A percentile compares a stretch with the other conserved stretches of the same genome.
phyloP scores from a whole-genome alignment of 352 stramenopile species.

The Pythium scleroteichum region DNA sequence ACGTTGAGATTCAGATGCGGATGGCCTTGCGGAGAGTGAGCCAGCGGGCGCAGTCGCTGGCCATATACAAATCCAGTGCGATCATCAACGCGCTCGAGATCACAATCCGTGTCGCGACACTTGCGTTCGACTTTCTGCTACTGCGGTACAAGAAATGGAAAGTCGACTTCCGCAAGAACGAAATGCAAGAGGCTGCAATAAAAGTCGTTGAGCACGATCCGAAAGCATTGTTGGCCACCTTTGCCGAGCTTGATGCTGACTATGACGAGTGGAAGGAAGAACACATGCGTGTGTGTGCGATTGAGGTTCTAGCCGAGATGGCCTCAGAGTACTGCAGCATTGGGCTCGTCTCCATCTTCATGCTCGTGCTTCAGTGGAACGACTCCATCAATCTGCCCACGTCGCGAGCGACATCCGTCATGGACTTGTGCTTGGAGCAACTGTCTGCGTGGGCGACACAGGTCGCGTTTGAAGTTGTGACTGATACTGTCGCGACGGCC shows the following conservation, averaged over 20 bases:
- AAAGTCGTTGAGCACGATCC: no score
- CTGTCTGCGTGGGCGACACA: not conserved
- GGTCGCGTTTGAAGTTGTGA: slow-evolving; percentile 15
- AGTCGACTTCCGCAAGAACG: not conserved
- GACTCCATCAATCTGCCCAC: not conserved
- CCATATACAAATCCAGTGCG: not conserved
- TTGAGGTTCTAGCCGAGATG: slow-evolving; percentile 17
- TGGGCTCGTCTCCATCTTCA: slow-evolving; percentile 9
- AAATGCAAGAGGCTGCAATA: not conserved
- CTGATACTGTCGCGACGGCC: slow-evolving; percentile 2
- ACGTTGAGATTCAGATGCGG: slow-evolving; percentile 18
- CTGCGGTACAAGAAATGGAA: not conserved
- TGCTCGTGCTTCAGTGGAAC: slow-evolving; percentile 8
- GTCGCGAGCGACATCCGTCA: not conserved
- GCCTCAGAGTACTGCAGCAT: slow-evolving; percentile 22
- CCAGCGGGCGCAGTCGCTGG: not conserved
- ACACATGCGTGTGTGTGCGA: slow-evolving; percentile 11
- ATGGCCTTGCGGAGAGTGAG: slow-evolving; percentile 10
- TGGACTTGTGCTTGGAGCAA: not conserved
- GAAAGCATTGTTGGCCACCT: not conserved
- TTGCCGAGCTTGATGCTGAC: not conserved
- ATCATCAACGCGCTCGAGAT: slow-evolving; percentile 16
- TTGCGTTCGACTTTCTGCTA: slow-evolving; percentile 7
- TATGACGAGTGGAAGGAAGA: slow-evolving; percentile 9
- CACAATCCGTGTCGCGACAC: not conserved